Evolutionary conservation across 73 alveolate genomes (phyloP), one percentile per base, ranked within the genome.

Genomic region (Tetrahymena malaccensis): DNA sequence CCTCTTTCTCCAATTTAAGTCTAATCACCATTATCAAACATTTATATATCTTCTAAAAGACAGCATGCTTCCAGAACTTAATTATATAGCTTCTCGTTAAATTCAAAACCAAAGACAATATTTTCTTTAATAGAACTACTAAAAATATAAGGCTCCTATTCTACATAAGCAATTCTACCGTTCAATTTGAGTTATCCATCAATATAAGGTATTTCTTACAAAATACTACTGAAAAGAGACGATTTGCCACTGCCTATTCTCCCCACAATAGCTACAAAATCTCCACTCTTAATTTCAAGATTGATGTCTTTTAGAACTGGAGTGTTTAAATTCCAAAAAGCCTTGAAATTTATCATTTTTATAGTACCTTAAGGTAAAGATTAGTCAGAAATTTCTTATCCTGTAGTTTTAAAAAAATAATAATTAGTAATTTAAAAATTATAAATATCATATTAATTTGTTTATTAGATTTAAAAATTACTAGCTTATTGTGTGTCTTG

Each of bases 1-100:
- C n/a, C n/a, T n/a, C n/a, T n/a, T n/a, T 96, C 97, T 22, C 98
- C 98, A 38, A 97, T 97, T 95, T 97, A 97, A 19, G 98, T 97
- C 27, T 57, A 50, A 95, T 97, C 98, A 1, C 98, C 98, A 35
- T 94, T 96, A 37, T 96, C 97, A 12, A 97, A 95, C 22, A 85
- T 19, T 43, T 95, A 55, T 25, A 97, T 94, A 96, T 97, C 98
- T 43, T 57, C 96, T 50, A 85, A 89, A 84, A 97, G 93, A 58
- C 97, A 96, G 56, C 98, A 97, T 40, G 93, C 96, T 31, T 97
- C 96, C 38, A 97, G 58, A 19, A 95, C 96, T 94, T 96, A 85
- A 44, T 31, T 85, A 94, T 97, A 97, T 85, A 98, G 94, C 93
- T 94, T 84, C 55, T 94, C 97, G 50, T 97, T 56, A 96, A 37